Percentiles rank a stretch among this genome's conserved stretches.
phyloP scores from a whole-genome alignment of 2,329 filamentous ascomycete genomes.

The Monilinia polystroma region DNA sequence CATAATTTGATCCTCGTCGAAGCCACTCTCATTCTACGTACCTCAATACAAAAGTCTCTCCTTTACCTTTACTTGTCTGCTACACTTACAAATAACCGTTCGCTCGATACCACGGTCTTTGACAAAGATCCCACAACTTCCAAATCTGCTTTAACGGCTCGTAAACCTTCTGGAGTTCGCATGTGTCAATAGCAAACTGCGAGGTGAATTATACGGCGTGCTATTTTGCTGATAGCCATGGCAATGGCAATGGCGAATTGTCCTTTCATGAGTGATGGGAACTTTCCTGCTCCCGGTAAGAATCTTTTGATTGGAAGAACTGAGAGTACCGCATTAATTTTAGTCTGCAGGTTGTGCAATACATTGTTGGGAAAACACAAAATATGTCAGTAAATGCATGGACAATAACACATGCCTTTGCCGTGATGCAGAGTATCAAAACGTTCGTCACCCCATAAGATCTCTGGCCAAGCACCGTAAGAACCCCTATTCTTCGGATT shows the following conservation, averaged over 20 bases:
- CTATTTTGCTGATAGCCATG: constrained; percentile 24
- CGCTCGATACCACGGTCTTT: background rate
- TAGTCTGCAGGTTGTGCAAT: constrained; percentile 36
- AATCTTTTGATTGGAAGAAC: background rate
- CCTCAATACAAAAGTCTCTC: background rate
- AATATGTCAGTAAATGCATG: constrained; percentile 40
- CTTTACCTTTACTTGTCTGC: background rate
- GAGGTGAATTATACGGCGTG: constrained; percentile 22
- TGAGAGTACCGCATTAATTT: constrained; percentile 10
- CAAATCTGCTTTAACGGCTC: background rate
- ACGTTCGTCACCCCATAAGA: constrained; percentile 30
- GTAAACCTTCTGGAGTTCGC: background rate
- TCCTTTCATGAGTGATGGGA: constrained; percentile 23
- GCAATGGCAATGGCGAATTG: constrained; percentile 24
- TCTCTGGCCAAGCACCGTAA: background rate
- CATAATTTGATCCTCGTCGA: background rate
- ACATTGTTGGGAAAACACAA: constrained; percentile 43
- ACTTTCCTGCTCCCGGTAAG: constrained; percentile 29
- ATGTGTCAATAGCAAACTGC: background rate
- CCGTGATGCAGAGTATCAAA: constrained; percentile 39
- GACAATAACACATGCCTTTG: constrained; percentile 39
- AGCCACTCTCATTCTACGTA: background rate
- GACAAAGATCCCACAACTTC: background rate
- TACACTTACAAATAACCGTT: background rate
- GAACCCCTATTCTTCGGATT: background rate